Evolutionary conservation across 2,329 filamentous ascomycete species (phyloP).

Genomic region (Pseudogymnoascus sp.): DNA sequence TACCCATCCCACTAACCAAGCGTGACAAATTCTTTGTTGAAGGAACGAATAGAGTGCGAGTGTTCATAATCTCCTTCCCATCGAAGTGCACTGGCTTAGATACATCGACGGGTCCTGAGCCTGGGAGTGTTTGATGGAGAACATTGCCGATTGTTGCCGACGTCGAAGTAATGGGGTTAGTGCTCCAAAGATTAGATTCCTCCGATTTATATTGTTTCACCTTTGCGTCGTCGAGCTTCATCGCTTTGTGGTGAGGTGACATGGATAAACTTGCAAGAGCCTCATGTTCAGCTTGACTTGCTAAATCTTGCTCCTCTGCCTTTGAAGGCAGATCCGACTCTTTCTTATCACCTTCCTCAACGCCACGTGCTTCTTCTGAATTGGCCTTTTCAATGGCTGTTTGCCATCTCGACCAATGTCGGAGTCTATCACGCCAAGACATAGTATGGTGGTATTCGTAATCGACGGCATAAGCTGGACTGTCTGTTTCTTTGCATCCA

Average conservation of each 20-base stretch:
- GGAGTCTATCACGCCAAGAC: conserved; percentile 23
- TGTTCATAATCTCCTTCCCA: not conserved
- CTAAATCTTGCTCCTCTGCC: not conserved
- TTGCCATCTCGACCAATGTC: conserved; percentile 23
- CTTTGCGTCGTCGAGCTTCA: not conserved
- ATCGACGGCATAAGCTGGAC: conserved; percentile 11
- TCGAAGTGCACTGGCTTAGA: not conserved
- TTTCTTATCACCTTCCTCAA: not conserved
- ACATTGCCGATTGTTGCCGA: conserved; percentile 4
- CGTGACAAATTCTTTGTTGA: conserved; percentile 6
- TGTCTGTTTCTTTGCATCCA: conserved; percentile 11
- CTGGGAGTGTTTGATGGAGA: not conserved
- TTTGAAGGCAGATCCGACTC: not conserved
- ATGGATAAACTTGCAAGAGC: not conserved
- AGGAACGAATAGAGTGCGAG: not conserved
- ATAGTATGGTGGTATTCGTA: conserved; percentile 16
- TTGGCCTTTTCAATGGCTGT: conserved; percentile 16
- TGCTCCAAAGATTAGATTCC: not conserved
- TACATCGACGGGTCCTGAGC: not conserved
- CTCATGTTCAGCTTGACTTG: not conserved
- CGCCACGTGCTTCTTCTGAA: not conserved
- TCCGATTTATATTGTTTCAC: not conserved
- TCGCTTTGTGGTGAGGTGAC: not conserved
- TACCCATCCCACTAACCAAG: not conserved
- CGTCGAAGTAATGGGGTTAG: not conserved